Conservation (phyloP, 345 rosid species). For the Bruguiera sexangula region DNA sequence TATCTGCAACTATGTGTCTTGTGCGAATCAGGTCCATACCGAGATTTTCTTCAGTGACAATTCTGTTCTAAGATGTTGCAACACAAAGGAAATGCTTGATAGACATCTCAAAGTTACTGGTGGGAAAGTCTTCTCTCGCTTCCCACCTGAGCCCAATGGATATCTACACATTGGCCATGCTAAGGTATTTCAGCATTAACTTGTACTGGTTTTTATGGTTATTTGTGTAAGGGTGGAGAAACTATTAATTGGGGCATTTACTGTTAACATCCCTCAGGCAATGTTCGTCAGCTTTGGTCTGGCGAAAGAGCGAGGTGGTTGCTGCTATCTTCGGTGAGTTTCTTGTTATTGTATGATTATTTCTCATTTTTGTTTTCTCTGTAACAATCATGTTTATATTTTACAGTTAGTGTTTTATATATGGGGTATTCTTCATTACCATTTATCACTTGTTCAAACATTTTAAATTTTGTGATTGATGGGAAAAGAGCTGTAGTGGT, state of each 20-base stretch:
- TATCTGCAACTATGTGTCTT: neutral
- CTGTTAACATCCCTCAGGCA: constrained; percentile 48
- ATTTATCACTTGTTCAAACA: no score
- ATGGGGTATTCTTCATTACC: no score
- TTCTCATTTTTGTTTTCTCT: neutral
- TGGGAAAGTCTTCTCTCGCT: constrained; percentile 75
- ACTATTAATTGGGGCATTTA: neutral
- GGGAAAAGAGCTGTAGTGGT: no score
- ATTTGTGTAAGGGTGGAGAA: neutral
- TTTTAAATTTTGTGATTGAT: no score
- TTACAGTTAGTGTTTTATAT: no score
- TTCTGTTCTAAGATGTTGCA: constrained; percentile 77
- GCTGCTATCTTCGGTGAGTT: constrained; percentile 77
- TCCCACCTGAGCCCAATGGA: constrained; percentile 99
- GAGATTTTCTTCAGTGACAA: constrained; percentile 74
- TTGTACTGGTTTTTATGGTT: neutral
- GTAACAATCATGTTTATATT: no score
- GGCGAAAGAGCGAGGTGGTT: constrained; percentile 86
- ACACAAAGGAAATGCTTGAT: constrained; percentile 68
- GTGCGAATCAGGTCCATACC: constrained; percentile 64
- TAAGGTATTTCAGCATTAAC: constrained; percentile 47
- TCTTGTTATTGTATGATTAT: constrained; percentile 4
- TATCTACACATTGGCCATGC: constrained; percentile 99
- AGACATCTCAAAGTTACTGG: constrained; percentile 77
- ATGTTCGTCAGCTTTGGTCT: constrained; percentile 97